Evolutionary conservation across 2,329 filamentous ascomycete species (phyloP).

Genomic region (Aspergillus clavatus): DNA sequence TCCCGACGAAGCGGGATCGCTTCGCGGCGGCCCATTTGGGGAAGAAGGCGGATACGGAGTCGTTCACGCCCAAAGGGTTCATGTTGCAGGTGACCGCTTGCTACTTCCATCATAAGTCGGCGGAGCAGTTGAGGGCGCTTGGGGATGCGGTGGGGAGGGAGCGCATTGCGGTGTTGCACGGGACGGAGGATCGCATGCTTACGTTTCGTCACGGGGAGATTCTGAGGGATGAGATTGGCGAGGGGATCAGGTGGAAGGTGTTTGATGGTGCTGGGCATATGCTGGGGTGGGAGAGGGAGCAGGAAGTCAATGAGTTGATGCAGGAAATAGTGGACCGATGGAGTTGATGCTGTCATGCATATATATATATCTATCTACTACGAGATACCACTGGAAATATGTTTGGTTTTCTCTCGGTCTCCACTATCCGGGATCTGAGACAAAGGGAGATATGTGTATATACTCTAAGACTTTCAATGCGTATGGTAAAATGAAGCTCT

Average conservation of each 20-base stretch:
- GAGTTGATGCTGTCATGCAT: background rate
- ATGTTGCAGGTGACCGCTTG: constrained; percentile 73
- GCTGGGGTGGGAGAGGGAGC: constrained; percentile 63
- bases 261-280: constrained; percentile 73
- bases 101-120: constrained; percentile 71
- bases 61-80: constrained; percentile 64
- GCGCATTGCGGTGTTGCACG: constrained; percentile 73
- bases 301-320: constrained; percentile 64
- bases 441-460: no score
- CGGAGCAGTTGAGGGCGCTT: constrained; percentile 60
- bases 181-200: constrained; percentile 73
- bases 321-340: constrained; percentile 51
- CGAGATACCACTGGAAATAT: no score
- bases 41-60: constrained; percentile 59
- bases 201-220: constrained; percentile 63
- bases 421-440: no score
- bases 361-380: no score
- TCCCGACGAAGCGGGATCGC: constrained; percentile 73
- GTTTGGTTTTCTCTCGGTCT: no score
- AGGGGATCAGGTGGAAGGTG: constrained; percentile 48
- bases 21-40: constrained; percentile 73
- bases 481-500: no score
- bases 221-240: constrained; percentile 64
- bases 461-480: no score
- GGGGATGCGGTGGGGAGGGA: constrained; percentile 66